phyloP scores from a whole-genome alignment of 345 rosid genomes.

The Euphorbia lathyris region DNA sequence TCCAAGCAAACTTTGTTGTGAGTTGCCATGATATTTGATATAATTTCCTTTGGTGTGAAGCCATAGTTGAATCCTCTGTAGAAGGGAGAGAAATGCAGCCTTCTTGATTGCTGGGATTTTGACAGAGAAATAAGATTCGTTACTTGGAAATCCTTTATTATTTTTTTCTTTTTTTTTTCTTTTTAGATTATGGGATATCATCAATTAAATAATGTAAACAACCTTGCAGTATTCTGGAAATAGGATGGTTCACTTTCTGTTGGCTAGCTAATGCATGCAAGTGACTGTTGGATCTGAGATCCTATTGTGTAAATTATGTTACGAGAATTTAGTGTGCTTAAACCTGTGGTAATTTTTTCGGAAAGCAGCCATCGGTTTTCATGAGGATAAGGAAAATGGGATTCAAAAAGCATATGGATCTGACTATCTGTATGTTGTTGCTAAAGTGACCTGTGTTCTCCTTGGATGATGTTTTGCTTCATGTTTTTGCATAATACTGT shows the following conservation, averaged over 20 bases:
- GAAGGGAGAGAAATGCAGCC: neutral
- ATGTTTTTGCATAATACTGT: neutral
- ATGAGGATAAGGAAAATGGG: conserved; percentile 27
- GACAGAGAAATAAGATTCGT: neutral
- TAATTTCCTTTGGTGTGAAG: neutral
- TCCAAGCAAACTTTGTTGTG: neutral
- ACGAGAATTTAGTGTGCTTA: neutral
- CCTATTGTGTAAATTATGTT: conserved; percentile 2
- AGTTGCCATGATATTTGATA: neutral
- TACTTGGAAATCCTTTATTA: too few relatives aligned
- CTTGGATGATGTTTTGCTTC: conserved; percentile 4
- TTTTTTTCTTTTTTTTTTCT: too few relatives aligned
- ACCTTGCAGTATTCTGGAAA: neutral
- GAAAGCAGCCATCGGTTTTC: conserved; percentile 22
- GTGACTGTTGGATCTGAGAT: neutral
- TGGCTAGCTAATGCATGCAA: neutral
- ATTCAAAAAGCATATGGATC: conserved; percentile 15
- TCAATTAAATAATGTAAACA: neutral
- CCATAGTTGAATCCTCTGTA: neutral
- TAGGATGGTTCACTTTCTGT: neutral
- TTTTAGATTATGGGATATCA: neutral
- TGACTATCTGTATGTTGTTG: conserved; percentile 29
- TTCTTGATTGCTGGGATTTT: neutral
- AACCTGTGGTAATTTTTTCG: conserved; percentile 14
- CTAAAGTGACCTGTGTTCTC: conserved; percentile 10